Evolutionary conservation across 164 flowering plant genomes (phyloP).

Genomic region (Piper betle): DNA sequence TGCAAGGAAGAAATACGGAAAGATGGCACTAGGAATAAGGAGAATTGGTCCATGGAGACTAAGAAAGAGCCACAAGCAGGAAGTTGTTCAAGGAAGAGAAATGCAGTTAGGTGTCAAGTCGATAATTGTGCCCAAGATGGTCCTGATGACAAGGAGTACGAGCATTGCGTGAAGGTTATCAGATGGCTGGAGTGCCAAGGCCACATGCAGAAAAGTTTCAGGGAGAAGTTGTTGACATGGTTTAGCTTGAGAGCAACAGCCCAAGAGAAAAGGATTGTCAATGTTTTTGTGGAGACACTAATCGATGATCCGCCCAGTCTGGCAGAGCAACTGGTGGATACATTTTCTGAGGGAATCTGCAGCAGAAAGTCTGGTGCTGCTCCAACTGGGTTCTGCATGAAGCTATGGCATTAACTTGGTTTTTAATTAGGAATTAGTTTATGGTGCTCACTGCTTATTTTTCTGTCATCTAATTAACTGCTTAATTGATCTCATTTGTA

Average conservation of each 20-base stretch:
- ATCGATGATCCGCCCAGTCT: conserved; percentile 63
- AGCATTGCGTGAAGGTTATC: conserved; percentile 66
- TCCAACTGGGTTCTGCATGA: conserved; percentile 66
- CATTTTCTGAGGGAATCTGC: conserved; percentile 59
- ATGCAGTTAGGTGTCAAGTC: conserved; percentile 11
- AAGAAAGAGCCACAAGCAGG: conserved; percentile 30
- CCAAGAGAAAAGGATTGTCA: conserved; percentile 63
- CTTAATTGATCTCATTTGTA: background rate
- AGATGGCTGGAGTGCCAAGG: conserved; percentile 81
- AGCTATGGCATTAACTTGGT: conserved; percentile 55
- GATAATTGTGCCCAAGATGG: conserved; percentile 23
- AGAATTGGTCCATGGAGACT: conserved; percentile 22
- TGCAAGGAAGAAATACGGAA: conserved; percentile 42
- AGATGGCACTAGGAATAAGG: conserved; percentile 28
- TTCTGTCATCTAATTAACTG: background rate
- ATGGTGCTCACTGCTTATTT: too few species aligned
- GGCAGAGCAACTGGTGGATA: conserved; percentile 81
- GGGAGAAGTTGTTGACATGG: conserved; percentile 92
- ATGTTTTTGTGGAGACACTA: conserved; percentile 65
- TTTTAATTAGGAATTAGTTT: too few species aligned
- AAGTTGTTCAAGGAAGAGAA: conserved; percentile 27
- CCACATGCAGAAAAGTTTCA: conserved; percentile 53
- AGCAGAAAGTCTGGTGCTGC: conserved; percentile 30
- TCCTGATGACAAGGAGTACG: conserved; percentile 44
- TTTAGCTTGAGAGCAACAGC: conserved; percentile 71